phyloP scores from a whole-genome alignment of 192 early-diverging fungal genomes.

The Dissophora globulifera region DNA sequence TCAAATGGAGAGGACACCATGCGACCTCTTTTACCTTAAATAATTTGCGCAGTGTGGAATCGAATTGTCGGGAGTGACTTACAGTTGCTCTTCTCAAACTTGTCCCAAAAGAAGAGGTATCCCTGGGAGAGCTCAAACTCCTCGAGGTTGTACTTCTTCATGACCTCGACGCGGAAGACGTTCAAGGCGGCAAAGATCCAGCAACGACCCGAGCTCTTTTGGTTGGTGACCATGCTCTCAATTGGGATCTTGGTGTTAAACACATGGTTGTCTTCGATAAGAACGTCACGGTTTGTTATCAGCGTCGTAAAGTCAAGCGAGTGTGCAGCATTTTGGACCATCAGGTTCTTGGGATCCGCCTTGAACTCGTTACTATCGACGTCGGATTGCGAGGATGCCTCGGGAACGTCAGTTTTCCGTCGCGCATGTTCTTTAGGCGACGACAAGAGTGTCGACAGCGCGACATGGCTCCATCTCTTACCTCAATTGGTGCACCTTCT shows the following conservation, averaged over 20 bases:
- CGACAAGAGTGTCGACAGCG: too few relatives aligned
- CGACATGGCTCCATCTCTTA: too few relatives aligned
- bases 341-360: constrained; percentile 72
- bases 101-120: constrained; percentile 82
- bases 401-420: too few relatives aligned
- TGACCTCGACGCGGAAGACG: constrained; percentile 73
- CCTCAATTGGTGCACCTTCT: constrained; percentile 25
- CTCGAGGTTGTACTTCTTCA: constrained; percentile 80
- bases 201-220: constrained; percentile 80
- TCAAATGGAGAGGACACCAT: too few relatives aligned
- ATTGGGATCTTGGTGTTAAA: constrained; percentile 66
- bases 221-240: constrained; percentile 72
- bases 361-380: constrained; percentile 57
- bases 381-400: too few relatives aligned
- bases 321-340: constrained; percentile 74
- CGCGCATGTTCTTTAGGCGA: too few relatives aligned
- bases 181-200: constrained; percentile 88
- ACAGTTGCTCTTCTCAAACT: constrained; percentile 85
- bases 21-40: too few relatives aligned
- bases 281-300: constrained; percentile 66
- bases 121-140: constrained; percentile 84
- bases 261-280: constrained; percentile 63
- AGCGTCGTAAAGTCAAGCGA: constrained; percentile 66
- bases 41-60: too few relatives aligned
- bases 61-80: too few relatives aligned